Conservation (phyloP, 345 rosid genomes). For the Brassica carinata region DNA sequence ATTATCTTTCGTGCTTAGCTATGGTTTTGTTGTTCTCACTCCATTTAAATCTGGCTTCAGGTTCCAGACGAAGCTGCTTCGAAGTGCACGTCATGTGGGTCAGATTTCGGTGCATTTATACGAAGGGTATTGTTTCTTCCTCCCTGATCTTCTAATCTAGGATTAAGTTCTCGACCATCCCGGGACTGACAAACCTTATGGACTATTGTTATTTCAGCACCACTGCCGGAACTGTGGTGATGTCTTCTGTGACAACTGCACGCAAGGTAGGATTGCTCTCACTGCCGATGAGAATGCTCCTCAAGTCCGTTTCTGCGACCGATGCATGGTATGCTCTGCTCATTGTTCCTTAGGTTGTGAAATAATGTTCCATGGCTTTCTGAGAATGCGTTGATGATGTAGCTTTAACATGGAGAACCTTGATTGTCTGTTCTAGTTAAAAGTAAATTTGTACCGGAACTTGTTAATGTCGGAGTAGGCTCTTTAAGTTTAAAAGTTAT, state of each 20-base stretch:
- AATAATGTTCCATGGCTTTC: background rate
- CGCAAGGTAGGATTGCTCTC: constrained; percentile 89
- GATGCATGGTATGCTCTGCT: constrained; percentile 69
- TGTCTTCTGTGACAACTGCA: constrained; percentile 97
- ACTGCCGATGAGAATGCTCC: constrained; percentile 94
- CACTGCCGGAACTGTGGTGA: constrained; percentile 99
- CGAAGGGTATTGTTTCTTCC: constrained; percentile 59
- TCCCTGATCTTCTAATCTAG: background rate
- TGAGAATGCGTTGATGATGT: background rate
- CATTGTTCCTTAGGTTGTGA: background rate
- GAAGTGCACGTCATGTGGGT: constrained; percentile 79
- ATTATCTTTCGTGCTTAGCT: background rate
- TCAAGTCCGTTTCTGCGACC: constrained; percentile 94
- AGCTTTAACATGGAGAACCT: constrained; percentile 6
- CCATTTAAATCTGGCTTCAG: constrained; percentile 36
- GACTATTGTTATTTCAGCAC: constrained; percentile 58
- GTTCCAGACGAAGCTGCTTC: constrained; percentile 97
- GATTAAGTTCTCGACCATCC: constrained; percentile 1
- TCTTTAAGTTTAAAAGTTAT: background rate
- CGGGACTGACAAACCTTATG: background rate
- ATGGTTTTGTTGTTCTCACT: constrained; percentile 6
- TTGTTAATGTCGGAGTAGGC: background rate
- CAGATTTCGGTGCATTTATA: constrained; percentile 88
- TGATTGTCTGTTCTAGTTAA: too few relatives aligned
- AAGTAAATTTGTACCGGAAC: background rate